Base-by-base conservation (phyloP, 2,329 filamentous ascomycete genomes). In the Periconia sp. region DNA sequence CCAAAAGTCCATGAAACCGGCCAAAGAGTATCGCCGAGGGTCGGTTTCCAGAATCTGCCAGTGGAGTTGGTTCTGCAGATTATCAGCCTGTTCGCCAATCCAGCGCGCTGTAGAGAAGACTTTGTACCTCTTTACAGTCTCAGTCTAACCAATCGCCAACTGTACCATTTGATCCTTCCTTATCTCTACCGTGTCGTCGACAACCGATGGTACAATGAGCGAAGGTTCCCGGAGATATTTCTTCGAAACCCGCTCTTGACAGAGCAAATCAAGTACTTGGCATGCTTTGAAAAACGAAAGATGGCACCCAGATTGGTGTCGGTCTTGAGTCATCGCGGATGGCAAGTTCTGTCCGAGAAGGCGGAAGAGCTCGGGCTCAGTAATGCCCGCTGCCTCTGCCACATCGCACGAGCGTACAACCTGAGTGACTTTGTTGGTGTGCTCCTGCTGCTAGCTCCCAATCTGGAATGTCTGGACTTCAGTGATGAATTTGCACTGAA, bases 281-380 rank as follows among this genome's bases (percentile, higher is more conserved):
- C 33, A 8, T 53, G 45, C 35, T 14, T 44, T n/a, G 45, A 53
- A 23, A 33, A 40, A 10, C 30, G 41, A 9, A n/a, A 33, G 15
- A 33, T 5, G 23, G 5, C 23, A 3, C 23, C 23, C 5, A 48
- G 9, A 47, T 46, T 1, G 23, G 43, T 13, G 31, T 41, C 13
- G n/a, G 17, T 17, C 45, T 52, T 17, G 23, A 35, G 45, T 2
- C 45, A 49, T 15, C 49, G 43, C 30, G 45, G 44, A 23, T 45
- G 50, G 7, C 45, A 45, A 6, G 40, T 46, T 15, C 53, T 55
- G n/a, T 51, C 49, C 20, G 46, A 42, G 31, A 43, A 52, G 8
- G 46, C 45, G 19, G 45, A 48, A 14, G 33, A 43, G 40, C 41
- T 53, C 15, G 50, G 49, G 5, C 42, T 55, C 15, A 31, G 35